Evolutionary conservation across 2,329 filamentous ascomycete species (phyloP).

Genomic region (Ophiostoma pallidulum): DNA sequence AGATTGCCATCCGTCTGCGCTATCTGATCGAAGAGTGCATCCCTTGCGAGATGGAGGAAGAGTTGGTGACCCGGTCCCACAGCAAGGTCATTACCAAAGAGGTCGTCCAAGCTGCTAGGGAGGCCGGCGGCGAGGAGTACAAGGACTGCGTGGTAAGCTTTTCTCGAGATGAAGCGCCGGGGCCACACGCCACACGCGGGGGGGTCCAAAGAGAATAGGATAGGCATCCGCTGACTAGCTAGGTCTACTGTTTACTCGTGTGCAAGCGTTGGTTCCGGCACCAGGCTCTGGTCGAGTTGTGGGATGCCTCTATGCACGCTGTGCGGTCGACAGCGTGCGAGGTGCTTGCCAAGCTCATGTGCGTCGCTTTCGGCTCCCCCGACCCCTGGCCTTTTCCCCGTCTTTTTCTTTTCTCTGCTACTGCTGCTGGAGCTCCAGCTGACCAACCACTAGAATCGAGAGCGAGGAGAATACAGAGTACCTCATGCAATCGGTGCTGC

Average conservation of each 20-base stretch:
- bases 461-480: conserved; percentile 68
- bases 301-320: conserved; percentile 79
- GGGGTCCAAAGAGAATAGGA: too few relatives aligned
- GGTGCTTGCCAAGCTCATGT: conserved; percentile 76
- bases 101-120: conserved; percentile 70
- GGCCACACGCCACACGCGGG: too few relatives aligned
- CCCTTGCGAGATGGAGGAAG: conserved; percentile 78
- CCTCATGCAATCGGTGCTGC: conserved; percentile 68
- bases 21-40: conserved; percentile 84
- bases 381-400: not conserved
- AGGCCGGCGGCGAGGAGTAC: conserved; percentile 69
- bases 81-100: conserved; percentile 73
- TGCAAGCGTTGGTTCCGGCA: conserved; percentile 64
- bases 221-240: not conserved
- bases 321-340: conserved; percentile 77
- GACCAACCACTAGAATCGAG: conserved; percentile 57
- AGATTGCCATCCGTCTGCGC: conserved; percentile 79
- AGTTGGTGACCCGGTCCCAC: conserved; percentile 66
- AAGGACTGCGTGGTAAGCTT: conserved; percentile 57
- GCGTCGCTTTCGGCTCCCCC: not conserved
- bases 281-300: conserved; percentile 73
- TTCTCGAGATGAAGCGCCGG: not conserved
- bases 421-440: too few relatives aligned
- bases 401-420: not conserved
- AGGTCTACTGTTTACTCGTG: conserved; percentile 68